Evolutionary conservation across 202 grass and related monocot genomes (phyloP).

Genomic region (Musa balbisiana): DNA sequence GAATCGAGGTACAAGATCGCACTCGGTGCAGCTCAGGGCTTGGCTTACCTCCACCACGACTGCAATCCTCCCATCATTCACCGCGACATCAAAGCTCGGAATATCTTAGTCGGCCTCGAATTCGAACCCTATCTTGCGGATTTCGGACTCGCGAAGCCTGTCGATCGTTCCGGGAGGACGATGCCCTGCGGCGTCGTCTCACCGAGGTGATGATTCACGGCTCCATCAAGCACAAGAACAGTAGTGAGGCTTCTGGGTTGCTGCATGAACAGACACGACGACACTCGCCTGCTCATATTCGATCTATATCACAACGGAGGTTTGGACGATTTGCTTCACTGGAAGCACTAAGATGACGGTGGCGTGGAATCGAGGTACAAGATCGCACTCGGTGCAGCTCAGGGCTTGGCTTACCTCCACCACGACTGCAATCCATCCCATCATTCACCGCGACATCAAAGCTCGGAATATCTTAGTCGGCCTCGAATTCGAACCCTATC

Average conservation of each 20-base stretch:
- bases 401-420: constrained; percentile 1
- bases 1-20: not conserved
- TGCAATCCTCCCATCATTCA: constrained; percentile 4
- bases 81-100: not conserved
- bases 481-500: no score
- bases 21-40: not conserved
- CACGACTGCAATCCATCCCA: constrained; percentile 3
- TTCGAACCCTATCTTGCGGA: no score
- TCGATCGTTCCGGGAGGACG: no score
- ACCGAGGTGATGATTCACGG: no score
- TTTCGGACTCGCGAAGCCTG: no score
- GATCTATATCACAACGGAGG: no score
- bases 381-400: not conserved
- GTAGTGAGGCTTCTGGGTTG: no score
- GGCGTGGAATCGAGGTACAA: not conserved
- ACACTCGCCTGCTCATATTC: no score
- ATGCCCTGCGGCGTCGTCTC: no score
- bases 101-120: not conserved
- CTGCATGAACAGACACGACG: no score
- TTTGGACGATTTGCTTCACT: no score
- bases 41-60: constrained; percentile 1
- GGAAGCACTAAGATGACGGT: not conserved
- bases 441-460: not conserved
- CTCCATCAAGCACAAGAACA: no score
- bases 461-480: not conserved